These are phyloP conservation scores for Warburgia ugandensis DNA, from an alignment of 164 flowering plant species.

Conservation along the genomic window DNA sequence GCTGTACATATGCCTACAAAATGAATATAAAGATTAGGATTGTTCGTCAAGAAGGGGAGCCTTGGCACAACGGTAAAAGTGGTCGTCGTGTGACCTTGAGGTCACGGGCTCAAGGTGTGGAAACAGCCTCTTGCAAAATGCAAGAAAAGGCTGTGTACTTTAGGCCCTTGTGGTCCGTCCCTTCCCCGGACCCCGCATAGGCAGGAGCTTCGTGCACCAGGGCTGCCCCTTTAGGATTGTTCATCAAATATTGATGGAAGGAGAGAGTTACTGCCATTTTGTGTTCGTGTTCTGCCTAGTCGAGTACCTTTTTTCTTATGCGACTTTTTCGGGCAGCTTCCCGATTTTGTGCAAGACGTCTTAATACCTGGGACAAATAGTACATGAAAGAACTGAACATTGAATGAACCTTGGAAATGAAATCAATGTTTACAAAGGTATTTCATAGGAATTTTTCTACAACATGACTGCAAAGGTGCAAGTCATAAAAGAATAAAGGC, in stretches of 20 bases:
- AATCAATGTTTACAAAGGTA: background rate
- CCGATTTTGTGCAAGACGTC: slow-evolving; percentile 97
- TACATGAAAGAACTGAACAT: background rate
- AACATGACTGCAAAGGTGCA: too few species aligned
- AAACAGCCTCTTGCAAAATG: too few species aligned
- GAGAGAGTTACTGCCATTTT: background rate
- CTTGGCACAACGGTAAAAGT: too few species aligned
- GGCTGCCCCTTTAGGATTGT: too few species aligned
- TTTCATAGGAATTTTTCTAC: background rate
- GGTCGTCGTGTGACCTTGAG: too few species aligned
- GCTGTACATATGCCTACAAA: slow-evolving; percentile 89
- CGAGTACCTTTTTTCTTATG: slow-evolving; percentile 79
- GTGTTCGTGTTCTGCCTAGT: background rate
- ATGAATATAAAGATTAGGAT: background rate
- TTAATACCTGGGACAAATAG: slow-evolving; percentile 39
- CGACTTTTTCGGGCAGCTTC: slow-evolving; percentile 99
- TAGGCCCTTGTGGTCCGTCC: too few species aligned
- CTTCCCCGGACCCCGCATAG: too few species aligned
- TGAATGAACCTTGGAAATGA: background rate
- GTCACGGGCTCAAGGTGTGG: too few species aligned
- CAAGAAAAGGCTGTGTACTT: too few species aligned
- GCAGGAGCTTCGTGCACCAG: too few species aligned
- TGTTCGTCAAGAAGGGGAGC: too few species aligned
- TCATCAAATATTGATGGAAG: background rate
- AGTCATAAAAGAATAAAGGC: too few species aligned